phyloP scores from a whole-genome alignment of 306 rosid species.

The Nissolia schottii region DNA sequence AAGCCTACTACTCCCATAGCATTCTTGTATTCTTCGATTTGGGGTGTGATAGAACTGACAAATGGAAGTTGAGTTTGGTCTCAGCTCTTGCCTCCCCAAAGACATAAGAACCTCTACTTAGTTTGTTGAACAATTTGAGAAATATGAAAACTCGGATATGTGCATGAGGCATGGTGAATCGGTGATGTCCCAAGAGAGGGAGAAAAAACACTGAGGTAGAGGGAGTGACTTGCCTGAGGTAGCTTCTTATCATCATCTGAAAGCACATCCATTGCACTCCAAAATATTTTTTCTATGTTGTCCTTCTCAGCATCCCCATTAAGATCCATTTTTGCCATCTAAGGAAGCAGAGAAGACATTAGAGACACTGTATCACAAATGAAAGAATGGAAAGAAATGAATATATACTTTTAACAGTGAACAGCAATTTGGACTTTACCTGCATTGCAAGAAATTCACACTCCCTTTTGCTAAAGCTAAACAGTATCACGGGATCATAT shows the following conservation, averaged over 20 bases:
- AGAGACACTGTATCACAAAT: not conserved
- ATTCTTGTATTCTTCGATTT: no score
- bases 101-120: not conserved
- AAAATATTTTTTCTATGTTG: conserved; percentile 71
- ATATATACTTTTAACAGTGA: not conserved
- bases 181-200: not conserved
- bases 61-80: not conserved
- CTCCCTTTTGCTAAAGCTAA: conserved; percentile 97
- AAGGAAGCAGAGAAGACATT: conserved; percentile 19
- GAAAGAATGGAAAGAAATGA: not conserved
- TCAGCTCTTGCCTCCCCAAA: no score
- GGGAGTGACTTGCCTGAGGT: conserved; percentile 70
- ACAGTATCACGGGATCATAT: conserved; percentile 90
- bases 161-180: not conserved
- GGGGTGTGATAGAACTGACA: no score
- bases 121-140: conserved; percentile 10
- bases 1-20: no score
- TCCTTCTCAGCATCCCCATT: conserved; percentile 81
- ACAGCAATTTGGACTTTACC: conserved; percentile 40
- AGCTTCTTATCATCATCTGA: conserved; percentile 95
- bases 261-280: conserved; percentile 98
- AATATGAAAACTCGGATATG: not conserved
- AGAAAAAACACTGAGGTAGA: not conserved
- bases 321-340: conserved; percentile 98
- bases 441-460: conserved; percentile 96